Evolutionary conservation across 805 yeast genomes (phyloP).

Genomic region (Lachancea mirantina): DNA sequence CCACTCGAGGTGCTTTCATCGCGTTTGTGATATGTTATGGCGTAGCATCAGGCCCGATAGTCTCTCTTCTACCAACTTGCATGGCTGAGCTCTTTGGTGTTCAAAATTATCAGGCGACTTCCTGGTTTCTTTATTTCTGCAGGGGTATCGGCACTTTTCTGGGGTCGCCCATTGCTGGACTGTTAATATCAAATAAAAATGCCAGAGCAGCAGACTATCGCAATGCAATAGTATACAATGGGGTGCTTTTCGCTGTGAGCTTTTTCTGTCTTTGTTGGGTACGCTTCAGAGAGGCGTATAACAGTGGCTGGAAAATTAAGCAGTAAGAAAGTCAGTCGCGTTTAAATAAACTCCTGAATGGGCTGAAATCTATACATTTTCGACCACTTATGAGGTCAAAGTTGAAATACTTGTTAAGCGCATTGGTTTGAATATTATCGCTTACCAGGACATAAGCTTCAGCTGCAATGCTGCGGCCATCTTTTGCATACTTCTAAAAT

Average conservation of each 20-base stretch:
- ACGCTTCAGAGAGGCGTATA: too few species aligned
- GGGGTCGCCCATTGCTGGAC: conserved; percentile 6
- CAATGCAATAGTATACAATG: conserved; percentile 5
- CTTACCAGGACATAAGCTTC: too few species aligned
- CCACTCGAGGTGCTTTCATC: conserved; percentile 4
- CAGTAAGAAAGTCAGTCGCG: too few species aligned
- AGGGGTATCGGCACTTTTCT: conserved; percentile 5
- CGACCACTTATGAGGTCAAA: too few species aligned
- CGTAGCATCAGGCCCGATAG: conserved; percentile 7
- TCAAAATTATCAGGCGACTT: conserved; percentile 6
- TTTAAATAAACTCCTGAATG: too few species aligned
- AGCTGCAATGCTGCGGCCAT: too few species aligned
- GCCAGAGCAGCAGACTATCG: conserved; percentile 4
- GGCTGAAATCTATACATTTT: too few species aligned
- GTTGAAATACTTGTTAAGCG: too few species aligned
- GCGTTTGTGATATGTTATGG: conserved; percentile 5
- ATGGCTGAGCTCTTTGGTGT: conserved; percentile 8
- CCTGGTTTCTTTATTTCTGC: conserved; percentile 5
- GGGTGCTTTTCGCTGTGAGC: conserved; percentile 3
- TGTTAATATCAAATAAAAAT: conserved; percentile 1
- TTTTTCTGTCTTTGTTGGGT: conserved; percentile 1
- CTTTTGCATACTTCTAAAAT: too few species aligned
- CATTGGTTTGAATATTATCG: too few species aligned
- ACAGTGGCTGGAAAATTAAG: too few species aligned
- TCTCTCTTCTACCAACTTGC: conserved; percentile 7